Evolutionary conservation across 257 asterid species (phyloP).

Genomic region (Ligustrum vulgare): DNA sequence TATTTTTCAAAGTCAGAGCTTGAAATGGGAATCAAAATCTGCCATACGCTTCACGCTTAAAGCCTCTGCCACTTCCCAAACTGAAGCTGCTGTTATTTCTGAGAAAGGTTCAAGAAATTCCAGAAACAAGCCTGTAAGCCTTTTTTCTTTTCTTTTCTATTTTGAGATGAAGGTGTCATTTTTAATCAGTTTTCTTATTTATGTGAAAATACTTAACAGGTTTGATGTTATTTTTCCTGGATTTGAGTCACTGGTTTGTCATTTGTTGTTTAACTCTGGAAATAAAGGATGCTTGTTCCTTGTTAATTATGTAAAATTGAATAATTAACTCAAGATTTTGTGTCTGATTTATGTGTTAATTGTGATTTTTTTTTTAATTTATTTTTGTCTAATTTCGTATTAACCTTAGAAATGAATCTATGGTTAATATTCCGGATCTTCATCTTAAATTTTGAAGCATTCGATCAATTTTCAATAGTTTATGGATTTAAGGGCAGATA

Average conservation of each 20-base stretch:
- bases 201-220: not conserved
- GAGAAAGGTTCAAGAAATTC: conserved; percentile 30
- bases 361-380: not conserved
- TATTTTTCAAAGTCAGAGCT: conserved; percentile 33
- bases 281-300: not conserved
- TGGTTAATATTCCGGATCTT: not conserved
- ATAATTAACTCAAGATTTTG: not conserved
- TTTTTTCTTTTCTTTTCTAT: not conserved
- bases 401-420: no score
- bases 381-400: no score
- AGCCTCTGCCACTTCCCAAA: conserved; percentile 49
- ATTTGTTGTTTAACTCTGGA: not conserved
- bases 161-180: not conserved
- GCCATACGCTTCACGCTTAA: conserved; percentile 32
- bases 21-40: conserved; percentile 46
- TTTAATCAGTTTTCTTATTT: conserved; percentile 2
- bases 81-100: conserved; percentile 38
- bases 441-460: conserved; percentile 6
- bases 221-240: not conserved
- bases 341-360: not conserved
- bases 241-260: not conserved
- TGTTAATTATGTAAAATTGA: not conserved
- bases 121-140: conserved; percentile 40
- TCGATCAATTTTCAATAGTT: not conserved
- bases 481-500: not conserved